These are phyloP conservation scores for Akebia trifoliata DNA, from an alignment of 164 flowering plant genomes.

Conservation along the genomic window DNA sequence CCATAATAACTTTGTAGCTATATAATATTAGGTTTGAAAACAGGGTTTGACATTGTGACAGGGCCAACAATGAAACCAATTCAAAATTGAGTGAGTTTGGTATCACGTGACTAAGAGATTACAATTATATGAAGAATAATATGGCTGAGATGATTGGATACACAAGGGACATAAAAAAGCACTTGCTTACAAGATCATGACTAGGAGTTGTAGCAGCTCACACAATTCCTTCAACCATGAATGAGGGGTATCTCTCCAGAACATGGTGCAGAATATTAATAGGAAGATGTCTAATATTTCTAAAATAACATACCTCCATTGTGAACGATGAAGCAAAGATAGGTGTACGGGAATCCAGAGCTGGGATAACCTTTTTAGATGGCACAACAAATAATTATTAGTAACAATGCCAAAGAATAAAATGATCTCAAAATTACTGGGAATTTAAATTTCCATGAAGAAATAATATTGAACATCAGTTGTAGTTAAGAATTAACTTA, in stretches of 20 bases:
- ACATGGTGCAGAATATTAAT: background rate
- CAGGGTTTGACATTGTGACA: too few species aligned
- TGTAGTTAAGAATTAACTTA: background rate
- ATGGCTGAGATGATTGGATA: background rate
- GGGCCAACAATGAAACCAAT: background rate
- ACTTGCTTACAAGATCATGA: background rate
- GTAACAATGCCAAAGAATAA: background rate
- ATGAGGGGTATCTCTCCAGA: background rate
- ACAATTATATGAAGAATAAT: background rate
- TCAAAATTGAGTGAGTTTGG: background rate
- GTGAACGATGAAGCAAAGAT: constrained; percentile 98
- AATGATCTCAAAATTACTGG: background rate
- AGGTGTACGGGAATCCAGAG: constrained; percentile 83
- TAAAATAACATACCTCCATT: constrained; percentile 68
- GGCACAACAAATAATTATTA: background rate
- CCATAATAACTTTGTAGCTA: too few species aligned
- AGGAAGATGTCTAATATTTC: background rate
- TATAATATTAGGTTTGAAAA: too few species aligned
- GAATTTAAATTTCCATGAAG: background rate
- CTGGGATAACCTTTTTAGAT: constrained; percentile 80
- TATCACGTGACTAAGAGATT: background rate
- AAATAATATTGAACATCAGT: background rate
- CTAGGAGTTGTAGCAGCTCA: background rate
- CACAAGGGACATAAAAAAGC: background rate
- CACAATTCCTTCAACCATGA: background rate